Evolutionary conservation across 352 stramenopile genomes (phyloP).

Genomic region (Pythium guiyangense): DNA sequence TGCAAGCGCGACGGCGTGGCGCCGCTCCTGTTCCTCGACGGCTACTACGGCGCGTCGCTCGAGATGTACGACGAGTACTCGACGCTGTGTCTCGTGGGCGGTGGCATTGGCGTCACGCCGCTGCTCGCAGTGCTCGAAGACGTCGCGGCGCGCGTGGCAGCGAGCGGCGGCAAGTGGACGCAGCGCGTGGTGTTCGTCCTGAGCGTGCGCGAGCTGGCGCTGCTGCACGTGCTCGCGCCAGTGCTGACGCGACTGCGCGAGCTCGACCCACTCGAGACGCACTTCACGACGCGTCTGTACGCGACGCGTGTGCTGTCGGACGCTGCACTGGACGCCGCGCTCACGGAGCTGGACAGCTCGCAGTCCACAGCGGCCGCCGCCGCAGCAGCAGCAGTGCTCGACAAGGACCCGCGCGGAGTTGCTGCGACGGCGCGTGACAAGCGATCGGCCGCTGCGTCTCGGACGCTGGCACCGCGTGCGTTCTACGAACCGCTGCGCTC

Average conservation of each 20-base stretch:
- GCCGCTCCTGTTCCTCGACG: slow-evolving; percentile 37
- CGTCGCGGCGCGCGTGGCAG: slow-evolving; percentile 2
- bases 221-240: slow-evolving; percentile 18
- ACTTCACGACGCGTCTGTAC: slow-evolving; percentile 16
- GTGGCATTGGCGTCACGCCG: slow-evolving; percentile 35
- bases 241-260: slow-evolving; percentile 13
- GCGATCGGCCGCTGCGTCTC: no score
- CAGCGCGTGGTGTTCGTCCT: slow-evolving; percentile 20
- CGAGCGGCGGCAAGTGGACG: not conserved
- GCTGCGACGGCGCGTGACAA: no score
- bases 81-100: slow-evolving; percentile 24
- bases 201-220: slow-evolving; percentile 19
- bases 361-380: not conserved
- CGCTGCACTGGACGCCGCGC: not conserved
- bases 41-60: slow-evolving; percentile 32
- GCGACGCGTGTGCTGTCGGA: slow-evolving; percentile 17
- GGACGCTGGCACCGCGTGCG: no score
- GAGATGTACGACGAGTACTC: slow-evolving; percentile 28
- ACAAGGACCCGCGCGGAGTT: no score
- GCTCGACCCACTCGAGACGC: slow-evolving; percentile 14
- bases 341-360: not conserved
- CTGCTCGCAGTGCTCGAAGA: slow-evolving; percentile 36
- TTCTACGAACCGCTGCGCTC: slow-evolving; percentile 7
- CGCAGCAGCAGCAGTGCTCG: no score
- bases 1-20: slow-evolving; percentile 18